Conservation (phyloP, 139 green algal genomes). For the Yamagishiella unicocca region DNA sequence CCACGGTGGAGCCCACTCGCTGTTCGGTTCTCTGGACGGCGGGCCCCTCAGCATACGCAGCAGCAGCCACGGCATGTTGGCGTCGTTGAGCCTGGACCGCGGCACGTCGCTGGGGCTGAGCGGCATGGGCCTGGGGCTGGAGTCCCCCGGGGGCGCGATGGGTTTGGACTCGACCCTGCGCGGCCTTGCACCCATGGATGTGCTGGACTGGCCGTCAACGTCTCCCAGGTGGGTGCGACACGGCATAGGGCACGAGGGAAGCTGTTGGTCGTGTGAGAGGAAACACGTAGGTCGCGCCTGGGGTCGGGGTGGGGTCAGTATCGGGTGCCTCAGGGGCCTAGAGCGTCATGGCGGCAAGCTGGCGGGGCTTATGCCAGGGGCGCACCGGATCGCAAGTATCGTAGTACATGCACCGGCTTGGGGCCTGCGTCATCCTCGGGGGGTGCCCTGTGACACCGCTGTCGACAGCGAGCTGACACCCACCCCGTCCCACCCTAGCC, state of each 20-base stretch:
- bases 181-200: slow-evolving; percentile 37
- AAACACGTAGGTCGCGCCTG: no score
- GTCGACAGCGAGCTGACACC: no score
- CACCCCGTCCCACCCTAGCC: no score
- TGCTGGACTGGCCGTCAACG: slow-evolving; percentile 25
- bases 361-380: no score
- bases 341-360: not conserved
- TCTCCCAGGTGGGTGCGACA: slow-evolving; percentile 37
- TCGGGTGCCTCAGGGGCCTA: no score
- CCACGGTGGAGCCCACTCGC: not conserved
- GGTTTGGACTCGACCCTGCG: not conserved
- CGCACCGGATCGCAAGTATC: no score
- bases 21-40: slow-evolving; percentile 38
- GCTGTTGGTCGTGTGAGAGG: no score
- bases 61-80: slow-evolving; percentile 38
- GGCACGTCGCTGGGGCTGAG: not conserved
- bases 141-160: not conserved
- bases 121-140: not conserved
- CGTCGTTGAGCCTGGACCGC: slow-evolving; percentile 12
- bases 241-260: not conserved
- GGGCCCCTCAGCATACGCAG: slow-evolving; percentile 32
- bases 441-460: no score
- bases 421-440: no score
- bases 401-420: no score
- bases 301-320: no score